Evolutionary conservation across 129 eudicot species (phyloP), one percentile per base, ranked within the genome.

Genomic region (Deinandra increscens): DNA sequence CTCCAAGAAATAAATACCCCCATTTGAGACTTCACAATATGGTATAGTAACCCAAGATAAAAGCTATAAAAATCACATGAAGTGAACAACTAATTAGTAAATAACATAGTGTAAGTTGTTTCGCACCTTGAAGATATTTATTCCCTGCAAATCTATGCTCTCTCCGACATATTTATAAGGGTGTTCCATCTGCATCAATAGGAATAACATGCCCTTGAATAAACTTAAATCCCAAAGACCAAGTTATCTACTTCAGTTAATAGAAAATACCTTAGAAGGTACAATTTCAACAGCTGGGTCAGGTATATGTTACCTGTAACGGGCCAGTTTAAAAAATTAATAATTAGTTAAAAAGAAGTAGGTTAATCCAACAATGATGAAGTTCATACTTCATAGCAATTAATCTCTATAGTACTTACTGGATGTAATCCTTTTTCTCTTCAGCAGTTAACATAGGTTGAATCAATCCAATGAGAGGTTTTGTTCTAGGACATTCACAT

Each of bases 201-300:
- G 5, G 69, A 73, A 72, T 31, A 67, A 17, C 74, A 20, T 38
- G 60, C 49, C 45, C 55, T 60, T 41, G 12, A 51, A 55, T 34
- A 69, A 38, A 49, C 14, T 22, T 36, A 1, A 41, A 53, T 39
- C 37, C 46, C 38, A 69, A 62, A 74, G 42, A 5, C 53, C 54
- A 50, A 20, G 58, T 17, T 55, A 34, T 26, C 26, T 50, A 31
- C 68, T 69, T 48, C 65, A 11, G 64, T n/a, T 46, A 12, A 17
- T 8, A 67, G 14, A 19, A 31, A 54, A 59, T 69, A 85, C 95
- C 91, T 83, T 85, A 31, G 95, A 88, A 7, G 95, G 95, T 22
- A 88, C 46, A 70, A 88, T 88, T 80, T 88, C 96, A n/a, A 88
- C 96, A 63, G 96, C 96, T 0, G 91, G 96, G 12, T 86, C 72